phyloP scores from a whole-genome alignment of 805 yeast species.

The Spathaspora girioi region DNA sequence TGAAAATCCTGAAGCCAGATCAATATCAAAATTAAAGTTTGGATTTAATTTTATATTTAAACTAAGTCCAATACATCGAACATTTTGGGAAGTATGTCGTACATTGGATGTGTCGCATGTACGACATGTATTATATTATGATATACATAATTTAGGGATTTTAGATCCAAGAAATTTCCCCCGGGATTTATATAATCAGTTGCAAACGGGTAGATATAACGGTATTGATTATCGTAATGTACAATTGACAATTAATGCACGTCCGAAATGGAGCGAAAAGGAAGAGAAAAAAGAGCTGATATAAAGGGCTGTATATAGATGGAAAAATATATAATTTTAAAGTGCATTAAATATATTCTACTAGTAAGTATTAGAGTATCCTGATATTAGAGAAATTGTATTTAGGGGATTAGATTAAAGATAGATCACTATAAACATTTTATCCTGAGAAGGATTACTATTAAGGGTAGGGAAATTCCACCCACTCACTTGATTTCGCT shows the following conservation, averaged over 20 bases:
- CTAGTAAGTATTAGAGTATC: background rate
- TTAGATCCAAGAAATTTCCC: conserved; percentile 37
- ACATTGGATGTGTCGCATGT: conserved; percentile 26
- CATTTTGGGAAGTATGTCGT: conserved; percentile 37
- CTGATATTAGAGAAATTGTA: too few species aligned
- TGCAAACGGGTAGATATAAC: conserved; percentile 25
- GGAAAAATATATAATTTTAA: background rate
- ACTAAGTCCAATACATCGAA: conserved; percentile 27
- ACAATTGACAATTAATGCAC: conserved; percentile 12
- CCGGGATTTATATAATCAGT: conserved; percentile 18
- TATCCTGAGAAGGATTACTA: background rate
- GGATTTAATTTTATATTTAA: conserved; percentile 15
- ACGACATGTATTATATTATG: conserved; percentile 22
- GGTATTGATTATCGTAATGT: conserved; percentile 20
- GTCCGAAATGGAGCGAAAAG: conserved; percentile 10
- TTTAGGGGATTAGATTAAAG: too few species aligned
- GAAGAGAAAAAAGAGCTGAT: background rate
- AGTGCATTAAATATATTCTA: too few species aligned
- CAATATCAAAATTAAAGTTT: conserved; percentile 14
- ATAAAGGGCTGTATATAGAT: background rate
- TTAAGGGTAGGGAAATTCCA: background rate
- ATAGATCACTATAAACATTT: too few species aligned
- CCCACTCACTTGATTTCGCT: background rate
- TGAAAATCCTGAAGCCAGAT: conserved; percentile 9
- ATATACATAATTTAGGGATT: conserved; percentile 27